Base-by-base conservation (phyloP, 2,329 filamentous ascomycete genomes). In the Fusarium armeniacum region DNA sequence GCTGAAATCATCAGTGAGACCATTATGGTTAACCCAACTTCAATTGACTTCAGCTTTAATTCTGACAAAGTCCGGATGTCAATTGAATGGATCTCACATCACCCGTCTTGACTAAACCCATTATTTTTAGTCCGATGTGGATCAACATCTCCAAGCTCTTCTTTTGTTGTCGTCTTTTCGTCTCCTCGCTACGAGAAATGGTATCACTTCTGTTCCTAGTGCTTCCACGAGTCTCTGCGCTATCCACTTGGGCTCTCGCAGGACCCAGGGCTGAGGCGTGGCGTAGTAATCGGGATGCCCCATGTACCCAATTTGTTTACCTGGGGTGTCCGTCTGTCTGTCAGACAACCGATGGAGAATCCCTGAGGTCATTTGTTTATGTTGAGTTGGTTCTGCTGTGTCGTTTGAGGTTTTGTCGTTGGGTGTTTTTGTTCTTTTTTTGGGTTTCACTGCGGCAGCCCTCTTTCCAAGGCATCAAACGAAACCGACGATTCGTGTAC, bases 191-290 rank as follows among this genome's bases (percentile, higher is more conserved):
- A n/a, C 59, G 45, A 6, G 45, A 50, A 51, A 51, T 60, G 36
- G 16, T 45, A 49, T 40, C 50, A 65, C 44, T 49, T 38, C 44
- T 59, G 36, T 73, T 73, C 71, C 63, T 70, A 69, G 67, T 60
- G 65, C 69, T 74, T 74, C 72, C 72, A 74, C 56, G 63, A 47
- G 57, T 30, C 61, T 74, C 72, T 70, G 66, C 54, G 62, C 58
- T 26, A 65, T 59, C 69, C 69, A 72, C 69, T 69, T 62, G 50
- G 59, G 67, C 67, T 65, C 67, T 65, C 54, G 46, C 30, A 43
- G 43, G 33, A 28, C 30, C 67, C 45, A 54, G 44, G 67, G 62
- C 62, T 70, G 63, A 68, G 44, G 67, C 50, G 59, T 65, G 67
- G 67, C 67, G 67, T 69, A 44, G 47, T 46, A 33, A 60, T 52